Conservation (phyloP, 2,329 filamentous ascomycete genomes). For the Hirsutella rhossiliensis region DNA sequence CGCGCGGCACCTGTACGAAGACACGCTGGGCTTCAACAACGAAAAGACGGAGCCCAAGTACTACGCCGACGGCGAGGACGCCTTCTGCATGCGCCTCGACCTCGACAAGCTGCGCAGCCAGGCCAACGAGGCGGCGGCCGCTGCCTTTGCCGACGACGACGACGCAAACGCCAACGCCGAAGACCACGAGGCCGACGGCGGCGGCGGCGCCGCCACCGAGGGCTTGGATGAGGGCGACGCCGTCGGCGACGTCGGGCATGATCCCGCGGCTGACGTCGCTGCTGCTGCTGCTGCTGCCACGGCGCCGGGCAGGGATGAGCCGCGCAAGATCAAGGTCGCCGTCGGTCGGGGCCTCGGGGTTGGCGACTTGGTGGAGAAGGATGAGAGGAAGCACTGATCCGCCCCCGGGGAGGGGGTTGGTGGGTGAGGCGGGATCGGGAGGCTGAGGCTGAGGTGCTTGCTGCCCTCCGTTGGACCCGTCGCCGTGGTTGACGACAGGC, state of each 20-base stretch:
- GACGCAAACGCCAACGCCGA: conserved; percentile 16
- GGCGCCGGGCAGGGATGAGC: conserved; percentile 20
- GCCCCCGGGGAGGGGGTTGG: background rate
- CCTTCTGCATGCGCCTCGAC: conserved; percentile 86
- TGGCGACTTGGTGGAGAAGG: conserved; percentile 62
- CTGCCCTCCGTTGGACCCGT: no score
- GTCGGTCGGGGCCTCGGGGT: conserved; percentile 73
- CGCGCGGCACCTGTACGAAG: conserved; percentile 82
- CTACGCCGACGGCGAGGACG: conserved; percentile 96
- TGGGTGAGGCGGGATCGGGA: background rate
- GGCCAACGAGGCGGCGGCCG: conserved; percentile 26
- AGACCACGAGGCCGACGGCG: conserved; percentile 17
- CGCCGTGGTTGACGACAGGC: no score
- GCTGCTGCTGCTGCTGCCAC: background rate
- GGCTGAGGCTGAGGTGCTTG: no score
- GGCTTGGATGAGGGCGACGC: conserved; percentile 53
- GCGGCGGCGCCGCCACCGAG: background rate
- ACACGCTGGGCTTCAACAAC: conserved; percentile 79
- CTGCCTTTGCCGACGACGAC: conserved; percentile 31
- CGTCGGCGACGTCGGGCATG: conserved; percentile 52
- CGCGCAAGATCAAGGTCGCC: conserved; percentile 71
- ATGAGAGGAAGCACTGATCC: conserved; percentile 33
- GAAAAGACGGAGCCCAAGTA: conserved; percentile 82
- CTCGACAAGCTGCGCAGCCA: conserved; percentile 47
- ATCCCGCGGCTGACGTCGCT: conserved; percentile 15